A percentile compares a stretch with the other conserved stretches of the same genome.
Evolutionary conservation across 1,139 yeast species (phyloP).

Genomic region (Pichia sp.): DNA sequence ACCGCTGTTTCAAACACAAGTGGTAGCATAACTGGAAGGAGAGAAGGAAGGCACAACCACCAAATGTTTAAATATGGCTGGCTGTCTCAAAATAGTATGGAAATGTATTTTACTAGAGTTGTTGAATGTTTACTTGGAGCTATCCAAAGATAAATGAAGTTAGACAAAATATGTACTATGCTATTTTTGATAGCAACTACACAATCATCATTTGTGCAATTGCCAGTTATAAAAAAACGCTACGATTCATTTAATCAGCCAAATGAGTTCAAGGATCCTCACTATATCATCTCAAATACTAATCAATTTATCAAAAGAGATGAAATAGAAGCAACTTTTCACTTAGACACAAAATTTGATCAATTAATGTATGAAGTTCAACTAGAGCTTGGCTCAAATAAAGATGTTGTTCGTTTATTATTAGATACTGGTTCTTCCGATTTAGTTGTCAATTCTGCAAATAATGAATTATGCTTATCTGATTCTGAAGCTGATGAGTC

Average conservation of each 20-base stretch:
- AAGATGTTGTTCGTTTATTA: slow-evolving; percentile 41
- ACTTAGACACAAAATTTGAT: slow-evolving; percentile 26
- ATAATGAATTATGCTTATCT: slow-evolving; percentile 7
- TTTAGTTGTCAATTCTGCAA: slow-evolving; percentile 40
- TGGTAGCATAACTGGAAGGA: not conserved
- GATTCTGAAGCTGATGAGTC: not conserved
- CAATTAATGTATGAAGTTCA: slow-evolving; percentile 34
- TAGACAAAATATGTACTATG: not conserved
- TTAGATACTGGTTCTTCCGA: slow-evolving; percentile 64
- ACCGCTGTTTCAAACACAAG: not conserved
- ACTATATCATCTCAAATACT: slow-evolving; percentile 1
- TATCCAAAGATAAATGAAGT: not conserved
- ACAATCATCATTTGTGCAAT: not conserved
- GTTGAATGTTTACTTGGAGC: not conserved
- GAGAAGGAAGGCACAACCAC: not conserved
- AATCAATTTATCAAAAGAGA: slow-evolving; percentile 7
- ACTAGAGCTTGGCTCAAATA: slow-evolving; percentile 46
- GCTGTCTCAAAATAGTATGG: not conserved
- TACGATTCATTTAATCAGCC: not conserved
- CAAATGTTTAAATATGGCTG: not conserved
- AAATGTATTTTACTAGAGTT: too few species aligned
- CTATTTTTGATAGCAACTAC: not conserved
- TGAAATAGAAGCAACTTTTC: slow-evolving; percentile 1
- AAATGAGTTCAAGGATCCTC: not conserved
- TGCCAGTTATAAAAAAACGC: slow-evolving; percentile 3